Evolutionary conservation across 1,139 yeast species (phyloP).

Genomic region (Barnettozyma hawaiiensis): DNA sequence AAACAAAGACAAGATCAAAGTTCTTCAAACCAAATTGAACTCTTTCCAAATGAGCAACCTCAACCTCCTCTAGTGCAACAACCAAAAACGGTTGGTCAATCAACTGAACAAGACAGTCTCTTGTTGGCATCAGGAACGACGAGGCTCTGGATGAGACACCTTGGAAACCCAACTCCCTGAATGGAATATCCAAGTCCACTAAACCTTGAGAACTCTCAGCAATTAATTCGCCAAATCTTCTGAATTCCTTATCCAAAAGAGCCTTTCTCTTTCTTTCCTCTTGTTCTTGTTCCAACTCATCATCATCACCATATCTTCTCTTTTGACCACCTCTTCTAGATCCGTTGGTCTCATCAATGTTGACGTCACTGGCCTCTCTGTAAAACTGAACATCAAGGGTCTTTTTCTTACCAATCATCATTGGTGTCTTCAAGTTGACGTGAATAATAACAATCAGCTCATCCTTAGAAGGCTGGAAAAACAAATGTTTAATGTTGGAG

Average conservation of each 20-base stretch:
- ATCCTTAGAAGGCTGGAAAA: slow-evolving; percentile 94
- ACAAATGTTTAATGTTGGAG: slow-evolving; percentile 85
- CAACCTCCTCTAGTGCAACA: slow-evolving; percentile 85
- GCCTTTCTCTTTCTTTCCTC: slow-evolving; percentile 94
- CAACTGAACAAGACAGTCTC: slow-evolving; percentile 91
- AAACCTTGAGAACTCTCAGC: slow-evolving; percentile 80
- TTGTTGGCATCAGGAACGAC: slow-evolving; percentile 93
- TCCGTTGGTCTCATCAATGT: slow-evolving; percentile 96
- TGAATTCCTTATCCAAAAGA: slow-evolving; percentile 87
- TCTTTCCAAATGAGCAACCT: slow-evolving; percentile 92
- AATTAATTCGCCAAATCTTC: slow-evolving; percentile 81
- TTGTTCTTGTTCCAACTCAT: slow-evolving; percentile 97
- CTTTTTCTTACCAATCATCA: slow-evolving; percentile 93
- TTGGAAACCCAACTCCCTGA: slow-evolving; percentile 92
- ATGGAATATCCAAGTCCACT: slow-evolving; percentile 87
- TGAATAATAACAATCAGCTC: slow-evolving; percentile 91
- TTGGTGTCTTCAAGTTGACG: slow-evolving; percentile 86
- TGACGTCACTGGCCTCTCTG: slow-evolving; percentile 94
- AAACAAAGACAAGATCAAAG: slow-evolving; percentile 91
- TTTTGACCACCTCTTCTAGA: slow-evolving; percentile 56
- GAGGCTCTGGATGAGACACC: slow-evolving; percentile 97
- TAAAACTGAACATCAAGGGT: slow-evolving; percentile 94
- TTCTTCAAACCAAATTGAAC: slow-evolving; percentile 95
- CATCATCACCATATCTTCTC: slow-evolving; percentile 96
- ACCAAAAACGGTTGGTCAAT: slow-evolving; percentile 95